phyloP scores from a whole-genome alignment of 176 grass and related monocot species.

The Puccinellia tenuiflora region DNA sequence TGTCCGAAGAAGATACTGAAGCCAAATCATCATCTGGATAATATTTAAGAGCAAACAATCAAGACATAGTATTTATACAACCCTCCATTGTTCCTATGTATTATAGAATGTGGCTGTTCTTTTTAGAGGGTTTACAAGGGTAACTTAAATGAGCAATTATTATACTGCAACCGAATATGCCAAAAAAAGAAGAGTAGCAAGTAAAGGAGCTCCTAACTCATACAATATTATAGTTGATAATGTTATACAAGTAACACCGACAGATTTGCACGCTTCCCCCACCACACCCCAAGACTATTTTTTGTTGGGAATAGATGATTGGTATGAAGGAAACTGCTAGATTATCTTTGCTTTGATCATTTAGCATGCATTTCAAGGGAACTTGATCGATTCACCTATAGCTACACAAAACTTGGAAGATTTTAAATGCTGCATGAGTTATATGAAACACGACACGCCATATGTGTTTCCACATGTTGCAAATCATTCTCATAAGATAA shows the following conservation, averaged over 20 bases:
- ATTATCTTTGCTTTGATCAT: neutral
- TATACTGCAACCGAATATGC: neutral
- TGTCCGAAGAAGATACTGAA: conserved; percentile 49
- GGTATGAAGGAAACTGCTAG: neutral
- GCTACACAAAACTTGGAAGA: neutral
- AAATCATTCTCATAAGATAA: neutral
- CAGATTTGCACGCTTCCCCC: neutral
- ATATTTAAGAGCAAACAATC: conserved; percentile 11
- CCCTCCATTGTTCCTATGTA: neutral
- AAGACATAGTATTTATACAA: conserved; percentile 12
- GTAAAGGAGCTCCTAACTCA: neutral
- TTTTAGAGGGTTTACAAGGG: neutral
- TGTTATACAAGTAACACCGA: neutral
- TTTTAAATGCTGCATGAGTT: neutral
- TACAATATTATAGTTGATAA: neutral
- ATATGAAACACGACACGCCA: neutral
- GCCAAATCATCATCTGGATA: conserved; percentile 65
- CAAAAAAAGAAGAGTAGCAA: neutral
- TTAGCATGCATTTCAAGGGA: neutral
- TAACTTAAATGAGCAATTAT: neutral
- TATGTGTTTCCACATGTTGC: neutral
- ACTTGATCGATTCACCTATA: neutral
- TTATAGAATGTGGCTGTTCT: neutral
- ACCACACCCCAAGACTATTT: neutral
- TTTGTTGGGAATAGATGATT: neutral